Evolutionary conservation across 306 rosid species (phyloP), one percentile per base, ranked within the genome.

Genomic region (Gleditsia sinensis): DNA sequence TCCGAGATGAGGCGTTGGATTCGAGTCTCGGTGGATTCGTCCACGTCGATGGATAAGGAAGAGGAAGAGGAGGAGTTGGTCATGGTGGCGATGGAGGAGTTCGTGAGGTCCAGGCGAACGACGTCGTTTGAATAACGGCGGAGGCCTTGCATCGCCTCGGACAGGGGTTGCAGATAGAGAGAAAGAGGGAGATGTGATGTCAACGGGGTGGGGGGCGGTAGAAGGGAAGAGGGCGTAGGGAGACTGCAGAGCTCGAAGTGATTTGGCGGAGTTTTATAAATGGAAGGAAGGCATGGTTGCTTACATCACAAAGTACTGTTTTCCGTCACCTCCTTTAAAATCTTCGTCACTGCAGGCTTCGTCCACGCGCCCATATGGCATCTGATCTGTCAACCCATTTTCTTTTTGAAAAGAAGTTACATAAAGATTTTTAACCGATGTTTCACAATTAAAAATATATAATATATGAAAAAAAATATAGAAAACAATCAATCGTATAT

Each of bases 1-100:
- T 95, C 99, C 8, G 99, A 81, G 50, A 95, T 92, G 8, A 95
- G 98, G 8, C 99, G 92, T 2, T 85, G 96, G 92, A 95, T 92
- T 36, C 88, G 75, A 0, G 90, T 67, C 62, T 95, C 97, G 5
- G 88, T 75, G 11, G 99, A 83, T 74, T 95, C 99, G 56, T 89
- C 99, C 0, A 78, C 83, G 81, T 95, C 99, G 84, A 95, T 88
- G 36, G 99, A 95, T 4, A 95, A 40, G 3, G 99, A 92, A 0
- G 88, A 69, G 0, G 85, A 67, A 0, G 81, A 0, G 12, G 78
- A 42, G 27, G 81, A 14, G 6, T 59, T 30, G 71, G 46, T 56
- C 50, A 21, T 62, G 25, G 65, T 16, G 17, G 60, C 2, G 33
- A 73, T 1, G 4, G 88, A 20, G 57, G 79, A 6, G 1, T 80